Evolutionary conservation across 2,329 filamentous ascomycete genomes (phyloP).

Genomic region (Aureobasidium sp.): DNA sequence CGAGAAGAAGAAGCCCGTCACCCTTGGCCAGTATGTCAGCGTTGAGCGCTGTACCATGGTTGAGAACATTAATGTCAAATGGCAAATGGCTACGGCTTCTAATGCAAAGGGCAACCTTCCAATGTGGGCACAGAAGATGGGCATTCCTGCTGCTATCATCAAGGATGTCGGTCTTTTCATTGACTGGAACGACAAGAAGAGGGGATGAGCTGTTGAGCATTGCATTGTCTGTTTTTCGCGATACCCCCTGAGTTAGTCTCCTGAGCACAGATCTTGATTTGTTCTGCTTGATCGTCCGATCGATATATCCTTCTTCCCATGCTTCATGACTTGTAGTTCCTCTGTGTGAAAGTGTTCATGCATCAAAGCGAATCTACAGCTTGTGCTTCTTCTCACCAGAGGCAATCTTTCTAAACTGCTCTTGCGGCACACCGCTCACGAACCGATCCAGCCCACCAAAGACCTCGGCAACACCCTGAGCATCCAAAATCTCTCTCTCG

Average conservation of each 20-base stretch:
- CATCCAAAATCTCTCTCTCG: constrained; percentile 62
- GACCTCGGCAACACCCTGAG: constrained; percentile 72
- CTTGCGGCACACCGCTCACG: constrained; percentile 68
- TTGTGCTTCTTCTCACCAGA: constrained; percentile 91
- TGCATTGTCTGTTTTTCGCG: background rate
- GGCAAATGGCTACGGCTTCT: constrained; percentile 69
- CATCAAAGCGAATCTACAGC: constrained; percentile 42
- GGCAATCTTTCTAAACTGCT: constrained; percentile 79
- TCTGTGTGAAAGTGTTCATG: background rate
- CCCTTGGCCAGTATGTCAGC: constrained; percentile 54
- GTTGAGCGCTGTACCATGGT: constrained; percentile 52
- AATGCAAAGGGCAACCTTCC: constrained; percentile 62
- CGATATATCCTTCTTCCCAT: background rate
- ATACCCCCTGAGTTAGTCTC: background rate
- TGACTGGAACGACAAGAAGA: constrained; percentile 40
- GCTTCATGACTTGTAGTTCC: background rate
- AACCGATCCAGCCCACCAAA: constrained; percentile 80
- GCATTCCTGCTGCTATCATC: constrained; percentile 52
- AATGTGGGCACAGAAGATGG: constrained; percentile 54
- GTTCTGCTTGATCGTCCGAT: background rate
- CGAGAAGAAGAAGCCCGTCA: constrained; percentile 38
- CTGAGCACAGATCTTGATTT: background rate
- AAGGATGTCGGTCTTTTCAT: constrained; percentile 66
- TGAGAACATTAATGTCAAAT: constrained; percentile 46
- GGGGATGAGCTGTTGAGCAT: constrained; percentile 4